Base-by-base conservation (phyloP, 192 early-diverging fungal genomes). In the Podila epicladia region DNA sequence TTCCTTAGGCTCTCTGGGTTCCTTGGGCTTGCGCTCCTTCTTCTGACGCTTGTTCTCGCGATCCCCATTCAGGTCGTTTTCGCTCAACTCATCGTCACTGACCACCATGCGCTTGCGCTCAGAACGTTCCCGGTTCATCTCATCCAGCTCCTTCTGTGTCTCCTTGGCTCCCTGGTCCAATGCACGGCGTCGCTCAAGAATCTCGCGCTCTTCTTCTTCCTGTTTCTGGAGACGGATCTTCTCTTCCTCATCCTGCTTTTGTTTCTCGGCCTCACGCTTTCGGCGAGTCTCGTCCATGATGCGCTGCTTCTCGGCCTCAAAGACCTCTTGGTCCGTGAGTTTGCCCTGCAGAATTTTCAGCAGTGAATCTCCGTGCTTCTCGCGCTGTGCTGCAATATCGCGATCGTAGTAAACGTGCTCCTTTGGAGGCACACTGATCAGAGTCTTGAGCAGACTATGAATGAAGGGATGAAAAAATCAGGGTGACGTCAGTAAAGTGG, bases 311-410 rank as follows among this genome's bases (percentile, higher is more conserved):
- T 89, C 84, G 5, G 76, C 84, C 58, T 93, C 93, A 69, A 89
- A 87, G 9, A 82, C 64, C 45, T 86, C 83, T 50, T 94, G 93
- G 28, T 91, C 91, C 48, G 82, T 72, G 13, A 85, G 82, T 61
- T 91, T 89, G 57, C 90, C 73, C 22, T 85, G 72, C 3, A 92
- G 65, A 45, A 89, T 91, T 22, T 83, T 71, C 35, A 83, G 71
- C 0, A 94, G 73, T 22, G 91, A 88, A 49, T 90, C 87, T 69
- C 91, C 89, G 61, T 88, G 90, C 50, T 84, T 82, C 13, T 88
- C 86, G 31, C 93, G 89, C 20, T 92, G 89, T 3, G 86, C 83
- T 5, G 90, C 84, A 61, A 94, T 87, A n/a, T 86, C 85, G 1
- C 87, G 82, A 55, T 91, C 91, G 74, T 90, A 93, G 26, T 82